Conservation (phyloP, 1,284 basidiomycete species). For the Apiotrichum laibachii region DNA sequence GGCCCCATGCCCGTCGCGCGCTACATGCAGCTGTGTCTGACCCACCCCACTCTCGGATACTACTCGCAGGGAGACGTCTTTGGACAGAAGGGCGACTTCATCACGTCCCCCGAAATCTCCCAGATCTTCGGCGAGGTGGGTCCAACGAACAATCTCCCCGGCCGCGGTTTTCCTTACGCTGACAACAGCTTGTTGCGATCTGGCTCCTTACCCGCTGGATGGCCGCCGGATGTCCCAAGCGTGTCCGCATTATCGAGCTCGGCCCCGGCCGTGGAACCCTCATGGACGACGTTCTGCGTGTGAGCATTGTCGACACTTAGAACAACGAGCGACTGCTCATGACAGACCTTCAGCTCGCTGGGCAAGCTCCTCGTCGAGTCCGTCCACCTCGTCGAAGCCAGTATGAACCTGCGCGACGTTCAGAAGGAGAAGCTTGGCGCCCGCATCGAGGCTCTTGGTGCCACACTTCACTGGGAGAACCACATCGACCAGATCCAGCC, state of each 20-base stretch:
- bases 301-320: conserved; percentile 48
- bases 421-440: conserved; percentile 61
- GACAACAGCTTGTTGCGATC: conserved; percentile 69
- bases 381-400: conserved; percentile 80
- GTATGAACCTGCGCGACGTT: conserved; percentile 62
- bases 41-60: conserved; percentile 83
- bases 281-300: conserved; percentile 84
- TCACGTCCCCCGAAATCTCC: conserved; percentile 94
- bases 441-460: conserved; percentile 32
- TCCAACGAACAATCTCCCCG: too few relatives aligned
- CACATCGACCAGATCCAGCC: conserved; percentile 63
- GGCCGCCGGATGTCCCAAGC: conserved; percentile 56
- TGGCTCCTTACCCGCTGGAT: conserved; percentile 84
- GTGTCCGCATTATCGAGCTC: conserved; percentile 78
- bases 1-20: conserved; percentile 80
- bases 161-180: too few relatives aligned
- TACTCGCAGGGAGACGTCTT: conserved; percentile 80
- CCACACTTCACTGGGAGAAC: conserved; percentile 68
- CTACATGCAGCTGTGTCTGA: conserved; percentile 85
- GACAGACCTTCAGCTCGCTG: conserved; percentile 38
- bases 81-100: conserved; percentile 86
- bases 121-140: conserved; percentile 94
- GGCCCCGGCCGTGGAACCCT: conserved; percentile 93
- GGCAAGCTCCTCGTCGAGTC: conserved; percentile 52
- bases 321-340: not conserved